phyloP scores from a whole-genome alignment of 805 yeast genomes.

The Brettanomyces anomalus region DNA sequence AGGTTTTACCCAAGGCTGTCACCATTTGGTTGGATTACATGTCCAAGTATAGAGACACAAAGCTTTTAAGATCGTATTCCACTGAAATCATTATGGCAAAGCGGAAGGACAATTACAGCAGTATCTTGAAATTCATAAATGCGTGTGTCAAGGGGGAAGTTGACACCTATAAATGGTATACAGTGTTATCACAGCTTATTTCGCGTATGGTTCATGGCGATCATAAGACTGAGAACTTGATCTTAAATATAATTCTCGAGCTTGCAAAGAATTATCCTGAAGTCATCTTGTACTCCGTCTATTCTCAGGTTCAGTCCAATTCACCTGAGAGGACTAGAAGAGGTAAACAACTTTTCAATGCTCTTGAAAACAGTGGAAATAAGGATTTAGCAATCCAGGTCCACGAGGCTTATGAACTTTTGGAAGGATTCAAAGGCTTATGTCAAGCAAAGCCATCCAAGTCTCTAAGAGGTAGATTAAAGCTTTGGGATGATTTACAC shows the following conservation, averaged over 20 bases:
- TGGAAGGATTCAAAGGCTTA: conserved; percentile 34
- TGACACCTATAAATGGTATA: conserved; percentile 62
- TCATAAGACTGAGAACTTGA: conserved; percentile 41
- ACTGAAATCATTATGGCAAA: conserved; percentile 18
- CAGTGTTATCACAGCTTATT: conserved; percentile 76
- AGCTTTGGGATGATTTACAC: conserved; percentile 33
- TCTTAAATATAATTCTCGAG: conserved; percentile 47
- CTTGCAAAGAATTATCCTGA: conserved; percentile 64
- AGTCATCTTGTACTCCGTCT: conserved; percentile 78
- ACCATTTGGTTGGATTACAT: conserved; percentile 87
- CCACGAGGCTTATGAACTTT: conserved; percentile 25
- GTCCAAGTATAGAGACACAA: conserved; percentile 24
- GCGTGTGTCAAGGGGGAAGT: conserved; percentile 30
- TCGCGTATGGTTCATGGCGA: conserved; percentile 69
- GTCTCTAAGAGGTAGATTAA: conserved; percentile 25
- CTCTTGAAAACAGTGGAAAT: conserved; percentile 14
- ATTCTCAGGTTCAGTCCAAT: conserved; percentile 59
- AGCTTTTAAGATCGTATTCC: conserved; percentile 18
- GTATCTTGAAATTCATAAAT: conserved; percentile 40
- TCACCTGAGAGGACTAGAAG: conserved; percentile 34
- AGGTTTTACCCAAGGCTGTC: conserved; percentile 81
- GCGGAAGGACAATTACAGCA: conserved; percentile 31
- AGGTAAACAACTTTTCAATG: conserved; percentile 37
- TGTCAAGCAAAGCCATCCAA: conserved; percentile 32
- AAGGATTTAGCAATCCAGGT: conserved; percentile 13